Evolutionary conservation across 306 rosid species (phyloP).

Genomic region (Ammopiptanthus mongolicus): DNA sequence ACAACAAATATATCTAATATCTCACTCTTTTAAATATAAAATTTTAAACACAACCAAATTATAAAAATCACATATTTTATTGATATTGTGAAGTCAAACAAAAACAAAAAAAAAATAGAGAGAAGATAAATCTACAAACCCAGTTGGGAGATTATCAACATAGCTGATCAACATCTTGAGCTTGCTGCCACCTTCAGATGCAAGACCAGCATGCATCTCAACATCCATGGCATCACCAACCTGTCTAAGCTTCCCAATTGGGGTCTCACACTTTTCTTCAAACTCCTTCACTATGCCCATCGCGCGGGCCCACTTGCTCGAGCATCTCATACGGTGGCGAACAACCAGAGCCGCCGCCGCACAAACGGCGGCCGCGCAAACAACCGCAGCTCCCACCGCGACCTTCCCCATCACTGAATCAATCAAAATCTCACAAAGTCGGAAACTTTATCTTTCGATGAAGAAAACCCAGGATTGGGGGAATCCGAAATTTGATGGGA

Average conservation of each 20-base stretch:
- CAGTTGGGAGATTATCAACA: conserved; percentile 96
- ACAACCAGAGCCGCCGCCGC: conserved; percentile 85
- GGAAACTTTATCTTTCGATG: conserved; percentile 12
- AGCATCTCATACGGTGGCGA: conserved; percentile 61
- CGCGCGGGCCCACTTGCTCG: conserved; percentile 66
- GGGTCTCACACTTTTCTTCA: conserved; percentile 74
- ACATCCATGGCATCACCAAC: conserved; percentile 92
- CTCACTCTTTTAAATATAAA: neutral
- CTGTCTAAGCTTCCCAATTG: conserved; percentile 66
- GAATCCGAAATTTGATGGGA: neutral
- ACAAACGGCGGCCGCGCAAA: conserved; percentile 73
- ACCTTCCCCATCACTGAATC: conserved; percentile 44
- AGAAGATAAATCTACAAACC: conserved; percentile 40
- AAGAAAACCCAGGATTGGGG: conserved; percentile 8
- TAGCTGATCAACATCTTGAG: conserved; percentile 94
- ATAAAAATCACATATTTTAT: neutral
- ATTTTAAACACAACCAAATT: neutral
- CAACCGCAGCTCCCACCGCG: conserved; percentile 71
- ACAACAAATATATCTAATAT: neutral
- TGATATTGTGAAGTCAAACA: neutral
- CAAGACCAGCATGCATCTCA: conserved; percentile 99
- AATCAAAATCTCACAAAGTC: conserved; percentile 20
- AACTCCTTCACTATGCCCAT: conserved; percentile 66
- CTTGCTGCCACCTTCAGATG: conserved; percentile 98
- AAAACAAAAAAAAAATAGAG: neutral